Evolutionary conservation across 805 yeast genomes (phyloP), one percentile per base, ranked within the genome.

Genomic region (Kurtzmaniella fragi): DNA sequence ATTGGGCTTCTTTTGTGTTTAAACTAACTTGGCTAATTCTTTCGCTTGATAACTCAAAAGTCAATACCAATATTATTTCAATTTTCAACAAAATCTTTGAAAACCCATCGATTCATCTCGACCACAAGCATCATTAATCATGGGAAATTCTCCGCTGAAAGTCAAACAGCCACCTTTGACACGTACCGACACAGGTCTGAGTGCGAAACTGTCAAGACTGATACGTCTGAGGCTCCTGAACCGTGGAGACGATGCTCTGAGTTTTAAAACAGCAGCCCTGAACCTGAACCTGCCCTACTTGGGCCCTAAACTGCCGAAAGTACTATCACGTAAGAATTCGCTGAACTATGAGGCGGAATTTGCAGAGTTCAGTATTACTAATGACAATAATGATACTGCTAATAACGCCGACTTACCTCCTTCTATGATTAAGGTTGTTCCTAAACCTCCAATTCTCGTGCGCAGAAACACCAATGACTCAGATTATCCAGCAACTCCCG

Each of bases 391-490:
- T 39, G 50, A 60, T 28, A 54, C 35, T 17, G 14, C 17, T 12
- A 43, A 47, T 31, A 44, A 47, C 31, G 33, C 43, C 10, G 67
- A 63, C 41, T 61, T 80, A 40, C 87, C 88, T 13, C 79, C 84
- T 13, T 78, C 85, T 29, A 80, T 84, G 89, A 66, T 75, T 28
- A 80, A 77, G 45, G 65, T 79, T 42, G 84, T 75, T 48, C 91
- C 93, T 14, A 82, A 78, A 50, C 79, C 80, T 39, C 90, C 93
- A 2, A 84, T 84, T 42, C 68, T 84, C 48, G 69, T 80, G 47
- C 68, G 78, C 38, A 60, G 78, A 45, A 71, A 72, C 45, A 70
- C 70, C 36, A 69, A 67, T 47, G 75, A 71, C 20, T 46, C 53
- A 20, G 43, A 46, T 17, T 52, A 45, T 36, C 57, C 51, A 13